These are phyloP conservation scores for Pseudogymnoascus pannorum DNA, from an alignment of 2,329 filamentous ascomycete genomes.

Conservation along the genomic window DNA sequence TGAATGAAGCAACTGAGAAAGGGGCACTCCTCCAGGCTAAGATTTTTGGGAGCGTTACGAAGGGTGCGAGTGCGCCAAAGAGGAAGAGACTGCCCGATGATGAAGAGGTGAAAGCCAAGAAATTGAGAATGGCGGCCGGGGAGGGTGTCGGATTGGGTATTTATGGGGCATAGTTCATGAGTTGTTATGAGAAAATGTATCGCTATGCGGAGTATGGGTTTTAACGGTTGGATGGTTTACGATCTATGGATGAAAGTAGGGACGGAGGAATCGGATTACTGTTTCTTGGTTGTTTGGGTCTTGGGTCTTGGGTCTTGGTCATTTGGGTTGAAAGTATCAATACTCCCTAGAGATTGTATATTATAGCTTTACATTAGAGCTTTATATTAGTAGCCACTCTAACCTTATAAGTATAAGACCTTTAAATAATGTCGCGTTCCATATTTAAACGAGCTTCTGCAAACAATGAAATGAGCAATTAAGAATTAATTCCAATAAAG, in stretches of 20 bases:
- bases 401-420: not conserved
- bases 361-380: not conserved
- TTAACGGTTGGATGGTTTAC: not conserved
- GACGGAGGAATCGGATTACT: not conserved
- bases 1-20: slow-evolving; percentile 25
- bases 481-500: not conserved
- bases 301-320: too few species aligned
- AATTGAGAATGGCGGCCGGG: slow-evolving; percentile 15
- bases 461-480: not conserved
- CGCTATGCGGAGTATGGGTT: not conserved
- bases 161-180: not conserved
- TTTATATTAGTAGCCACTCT: not conserved
- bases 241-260: not conserved
- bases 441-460: not conserved
- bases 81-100: slow-evolving; percentile 16
- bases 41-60: slow-evolving; percentile 55
- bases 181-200: not conserved
- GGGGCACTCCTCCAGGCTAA: slow-evolving; percentile 48
- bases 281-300: not conserved
- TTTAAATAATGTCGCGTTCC: not conserved
- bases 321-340: not conserved
- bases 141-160: slow-evolving; percentile 16
- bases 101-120: slow-evolving; percentile 23
- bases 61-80: slow-evolving; percentile 31
- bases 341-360: not conserved